These are phyloP conservation scores for Aureobasidium sp. DNA, from an alignment of 2,329 filamentous ascomycete species.

Conservation along the genomic window DNA sequence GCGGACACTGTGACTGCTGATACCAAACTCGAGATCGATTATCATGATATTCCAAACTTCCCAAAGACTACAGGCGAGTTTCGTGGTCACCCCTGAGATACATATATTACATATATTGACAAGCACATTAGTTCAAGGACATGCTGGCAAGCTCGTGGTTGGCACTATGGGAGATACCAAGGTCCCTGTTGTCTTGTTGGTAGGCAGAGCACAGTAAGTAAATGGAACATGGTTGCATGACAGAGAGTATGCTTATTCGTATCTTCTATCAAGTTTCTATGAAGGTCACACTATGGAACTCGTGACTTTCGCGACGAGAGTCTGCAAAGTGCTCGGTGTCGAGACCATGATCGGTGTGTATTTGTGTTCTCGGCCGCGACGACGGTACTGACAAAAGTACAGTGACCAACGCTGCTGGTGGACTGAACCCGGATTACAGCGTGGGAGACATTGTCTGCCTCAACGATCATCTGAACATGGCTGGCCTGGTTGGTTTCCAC, in stretches of 20 bases:
- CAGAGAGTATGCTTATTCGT: conserved; percentile 12
- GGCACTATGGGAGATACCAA: conserved; percentile 46
- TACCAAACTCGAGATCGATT: conserved; percentile 46
- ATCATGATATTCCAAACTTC: conserved; percentile 53
- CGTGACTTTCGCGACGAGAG: conserved; percentile 55
- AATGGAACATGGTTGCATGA: neutral
- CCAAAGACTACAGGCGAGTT: conserved; percentile 50
- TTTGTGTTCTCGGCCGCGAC: neutral
- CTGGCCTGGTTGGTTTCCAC: conserved; percentile 52
- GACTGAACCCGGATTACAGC: conserved; percentile 53
- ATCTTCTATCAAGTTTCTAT: conserved; percentile 46
- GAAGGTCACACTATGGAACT: conserved; percentile 57
- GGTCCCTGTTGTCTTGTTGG: conserved; percentile 53
- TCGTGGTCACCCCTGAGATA: neutral
- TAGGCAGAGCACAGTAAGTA: conserved; percentile 56
- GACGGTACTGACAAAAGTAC: neutral
- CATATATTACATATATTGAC: neutral
- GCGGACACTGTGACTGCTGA: conserved; percentile 46
- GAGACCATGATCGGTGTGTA: conserved; percentile 48
- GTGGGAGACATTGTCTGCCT: conserved; percentile 58
- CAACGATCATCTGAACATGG: conserved; percentile 59
- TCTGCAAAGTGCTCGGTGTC: conserved; percentile 55
- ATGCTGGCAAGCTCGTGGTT: conserved; percentile 59
- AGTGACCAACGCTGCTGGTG: conserved; percentile 61
- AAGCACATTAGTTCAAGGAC: conserved; percentile 35